Evolutionary conservation across 2,329 filamentous ascomycete species (phyloP), one percentile per base, ranked within the genome.

Genomic region (Exophiala xenobiotica): DNA sequence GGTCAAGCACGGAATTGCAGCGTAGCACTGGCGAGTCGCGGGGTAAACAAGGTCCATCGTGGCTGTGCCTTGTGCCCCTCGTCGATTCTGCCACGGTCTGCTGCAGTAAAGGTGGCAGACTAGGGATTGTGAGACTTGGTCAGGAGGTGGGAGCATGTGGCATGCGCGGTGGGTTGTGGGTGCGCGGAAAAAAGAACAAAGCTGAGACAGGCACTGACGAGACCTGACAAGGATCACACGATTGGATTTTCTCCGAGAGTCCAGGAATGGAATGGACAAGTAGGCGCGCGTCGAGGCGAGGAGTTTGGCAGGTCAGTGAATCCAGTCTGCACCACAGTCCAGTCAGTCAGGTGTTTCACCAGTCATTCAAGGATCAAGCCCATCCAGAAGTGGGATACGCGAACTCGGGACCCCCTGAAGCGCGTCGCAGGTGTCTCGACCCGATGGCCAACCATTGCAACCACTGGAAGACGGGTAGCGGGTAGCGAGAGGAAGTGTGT

Each of bases 261-360:
- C 3, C 14, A 35, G 41, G 35, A 14, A n/a, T 50, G 18, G 35
- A 39, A 33, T 11, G 23, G 31, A n/a, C 12, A 12, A 46, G n/a
- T 44, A 52, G 49, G 46, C 38, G 54, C 50, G 54, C 41, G 50
- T 51, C 39, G 42, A 50, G 54, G 38, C 42, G 46, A 48, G 46
- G 27, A 31, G 23, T 24, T 35, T 5, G 7, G 27, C 12, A 49
- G 46, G 8, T 22, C 6, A 9, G 40, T 27, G 24, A 16, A 6
- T 22, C 18, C 20, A 35, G 16, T 23, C 38, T n/a, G n/a, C n/a
- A n/a, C n/a, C n/a, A n/a, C n/a, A n/a, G n/a, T n/a, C n/a, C n/a
- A n/a, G n/a, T n/a, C n/a, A n/a, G n/a, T n/a, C n/a, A n/a, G n/a
- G 31, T 51, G 54, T 57, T 54, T 57, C 54, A 57, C 54, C 47